Percentiles rank a stretch among this genome's conserved stretches.
Evolutionary conservation across 805 yeast species (phyloP).

Genomic region (Candida khao-thaluensis): DNA sequence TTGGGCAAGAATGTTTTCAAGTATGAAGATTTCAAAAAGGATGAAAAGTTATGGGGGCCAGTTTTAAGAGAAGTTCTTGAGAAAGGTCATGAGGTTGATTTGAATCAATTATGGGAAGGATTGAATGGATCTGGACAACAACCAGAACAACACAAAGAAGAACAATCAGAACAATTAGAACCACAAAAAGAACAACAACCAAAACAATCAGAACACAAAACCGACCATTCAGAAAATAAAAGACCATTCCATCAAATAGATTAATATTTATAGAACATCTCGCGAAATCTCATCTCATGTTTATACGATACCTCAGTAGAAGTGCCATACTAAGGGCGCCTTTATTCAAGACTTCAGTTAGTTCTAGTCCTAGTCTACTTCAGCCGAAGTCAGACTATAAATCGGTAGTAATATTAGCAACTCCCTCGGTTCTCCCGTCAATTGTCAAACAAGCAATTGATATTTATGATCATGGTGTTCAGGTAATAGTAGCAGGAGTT

Average conservation of each 20-base stretch:
- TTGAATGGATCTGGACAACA: background rate
- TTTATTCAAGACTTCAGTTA: background rate
- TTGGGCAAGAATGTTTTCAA: constrained; percentile 67
- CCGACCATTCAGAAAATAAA: too few relatives aligned
- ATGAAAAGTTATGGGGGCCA: constrained; percentile 67
- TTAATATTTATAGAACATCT: background rate
- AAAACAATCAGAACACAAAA: background rate
- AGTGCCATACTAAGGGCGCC: background rate
- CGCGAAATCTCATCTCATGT: constrained; percentile 1
- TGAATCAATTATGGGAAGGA: constrained; percentile 11
- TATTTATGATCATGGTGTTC: constrained; percentile 27
- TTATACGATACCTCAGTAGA: constrained; percentile 11
- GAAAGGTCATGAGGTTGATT: constrained; percentile 24
- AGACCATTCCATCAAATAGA: constrained; percentile 11
- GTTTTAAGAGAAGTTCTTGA: constrained; percentile 57
- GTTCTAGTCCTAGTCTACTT: constrained; percentile 11
- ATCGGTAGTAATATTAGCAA: constrained; percentile 34
- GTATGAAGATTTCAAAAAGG: constrained; percentile 60
- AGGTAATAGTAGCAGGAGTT: constrained; percentile 41
- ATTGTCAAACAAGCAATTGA: constrained; percentile 32
- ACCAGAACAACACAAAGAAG: background rate
- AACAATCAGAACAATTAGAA: background rate
- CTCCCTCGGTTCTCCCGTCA: constrained; percentile 32
- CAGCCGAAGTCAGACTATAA: constrained; percentile 17
- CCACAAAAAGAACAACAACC: background rate